A percentile compares a stretch with the other conserved stretches of the same genome.
Evolutionary conservation across 2,329 filamentous ascomycete genomes (phyloP).

Genomic region (Byssochlamys sp.): DNA sequence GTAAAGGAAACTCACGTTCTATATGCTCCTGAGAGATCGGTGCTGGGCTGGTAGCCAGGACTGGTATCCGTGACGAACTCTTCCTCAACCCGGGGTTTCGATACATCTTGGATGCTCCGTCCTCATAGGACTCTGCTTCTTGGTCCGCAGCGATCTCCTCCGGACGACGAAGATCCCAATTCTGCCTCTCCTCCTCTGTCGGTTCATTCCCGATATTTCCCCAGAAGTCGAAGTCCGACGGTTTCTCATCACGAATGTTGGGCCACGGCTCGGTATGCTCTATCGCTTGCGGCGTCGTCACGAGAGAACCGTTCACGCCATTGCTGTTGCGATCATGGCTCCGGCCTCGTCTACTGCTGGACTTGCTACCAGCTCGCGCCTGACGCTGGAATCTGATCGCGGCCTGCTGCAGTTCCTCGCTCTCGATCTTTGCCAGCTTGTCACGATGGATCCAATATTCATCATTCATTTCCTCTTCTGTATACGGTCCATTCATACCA

Average conservation of each 20-base stretch:
- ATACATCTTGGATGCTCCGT: slow-evolving; percentile 40
- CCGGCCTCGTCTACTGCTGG: slow-evolving; percentile 25
- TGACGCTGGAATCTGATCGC: slow-evolving; percentile 35
- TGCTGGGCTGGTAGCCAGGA: slow-evolving; percentile 68
- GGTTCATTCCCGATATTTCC: slow-evolving; percentile 25
- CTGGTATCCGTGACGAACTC: slow-evolving; percentile 71
- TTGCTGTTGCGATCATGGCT: slow-evolving; percentile 29
- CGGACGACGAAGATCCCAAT: slow-evolving; percentile 65
- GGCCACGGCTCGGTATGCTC: slow-evolving; percentile 29
- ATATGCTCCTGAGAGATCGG: slow-evolving; percentile 63
- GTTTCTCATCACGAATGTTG: slow-evolving; percentile 24
- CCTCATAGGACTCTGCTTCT: slow-evolving; percentile 25
- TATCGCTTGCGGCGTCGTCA: slow-evolving; percentile 11
- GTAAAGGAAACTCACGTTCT: slow-evolving; percentile 62
- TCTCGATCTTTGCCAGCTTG: slow-evolving; percentile 42
- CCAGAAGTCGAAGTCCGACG: slow-evolving; percentile 19
- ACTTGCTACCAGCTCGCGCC: slow-evolving; percentile 26
- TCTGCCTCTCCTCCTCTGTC: slow-evolving; percentile 37
- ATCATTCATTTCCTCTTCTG: slow-evolving; percentile 20
- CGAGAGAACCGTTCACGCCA: slow-evolving; percentile 17
- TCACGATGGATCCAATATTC: slow-evolving; percentile 44
- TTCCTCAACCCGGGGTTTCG: slow-evolving; percentile 46
- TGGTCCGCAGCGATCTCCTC: slow-evolving; percentile 58
- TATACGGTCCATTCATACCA: slow-evolving; percentile 7
- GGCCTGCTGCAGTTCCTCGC: slow-evolving; percentile 41